phyloP scores from a whole-genome alignment of 2,329 filamentous ascomycete genomes.

The Cordyceps militaris region DNA sequence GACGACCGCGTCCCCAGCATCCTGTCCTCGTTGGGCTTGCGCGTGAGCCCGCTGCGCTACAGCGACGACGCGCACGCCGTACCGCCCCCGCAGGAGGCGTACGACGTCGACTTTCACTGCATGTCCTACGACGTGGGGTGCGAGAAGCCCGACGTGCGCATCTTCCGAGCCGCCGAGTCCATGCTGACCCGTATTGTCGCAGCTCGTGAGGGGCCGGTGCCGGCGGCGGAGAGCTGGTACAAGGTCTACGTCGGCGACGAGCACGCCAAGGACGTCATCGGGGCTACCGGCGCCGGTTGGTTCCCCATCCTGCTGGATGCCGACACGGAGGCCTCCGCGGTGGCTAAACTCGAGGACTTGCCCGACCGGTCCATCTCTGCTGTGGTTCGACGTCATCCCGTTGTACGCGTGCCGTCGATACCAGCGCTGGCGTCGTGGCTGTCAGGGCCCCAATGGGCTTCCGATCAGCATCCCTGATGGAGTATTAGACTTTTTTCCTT shows the following conservation, averaged over 20 bases:
- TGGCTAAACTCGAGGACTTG: slow-evolving; percentile 13
- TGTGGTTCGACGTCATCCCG: slow-evolving; percentile 12
- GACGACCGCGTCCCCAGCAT: slow-evolving; percentile 52
- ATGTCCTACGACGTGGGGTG: slow-evolving; percentile 57
- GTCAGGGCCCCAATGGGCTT: background rate
- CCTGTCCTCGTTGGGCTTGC: slow-evolving; percentile 45
- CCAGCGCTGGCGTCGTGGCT: slow-evolving; percentile 7
- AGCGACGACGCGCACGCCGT: slow-evolving; percentile 12
- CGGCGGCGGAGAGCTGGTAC: slow-evolving; percentile 23
- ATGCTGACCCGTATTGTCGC: slow-evolving; percentile 31
- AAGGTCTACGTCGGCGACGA: slow-evolving; percentile 51
- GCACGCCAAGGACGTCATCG: slow-evolving; percentile 41
- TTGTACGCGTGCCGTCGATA: slow-evolving; percentile 17
- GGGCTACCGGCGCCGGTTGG: slow-evolving; percentile 29
- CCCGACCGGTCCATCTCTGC: slow-evolving; percentile 8
- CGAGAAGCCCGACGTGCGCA: slow-evolving; percentile 49
- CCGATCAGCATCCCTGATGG: background rate
- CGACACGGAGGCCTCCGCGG: background rate
- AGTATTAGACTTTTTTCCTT: background rate
- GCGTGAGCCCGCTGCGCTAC: slow-evolving; percentile 33
- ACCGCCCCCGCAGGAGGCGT: slow-evolving; percentile 1
- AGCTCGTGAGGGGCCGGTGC: slow-evolving; percentile 11
- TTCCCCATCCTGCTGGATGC: slow-evolving; percentile 19
- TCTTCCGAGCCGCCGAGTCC: slow-evolving; percentile 48
- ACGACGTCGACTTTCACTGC: slow-evolving; percentile 47